A percentile compares a stretch with the other conserved stretches of the same genome.
Conservation (phyloP, 106 monocot genomes). For the Allium cepa region DNA sequence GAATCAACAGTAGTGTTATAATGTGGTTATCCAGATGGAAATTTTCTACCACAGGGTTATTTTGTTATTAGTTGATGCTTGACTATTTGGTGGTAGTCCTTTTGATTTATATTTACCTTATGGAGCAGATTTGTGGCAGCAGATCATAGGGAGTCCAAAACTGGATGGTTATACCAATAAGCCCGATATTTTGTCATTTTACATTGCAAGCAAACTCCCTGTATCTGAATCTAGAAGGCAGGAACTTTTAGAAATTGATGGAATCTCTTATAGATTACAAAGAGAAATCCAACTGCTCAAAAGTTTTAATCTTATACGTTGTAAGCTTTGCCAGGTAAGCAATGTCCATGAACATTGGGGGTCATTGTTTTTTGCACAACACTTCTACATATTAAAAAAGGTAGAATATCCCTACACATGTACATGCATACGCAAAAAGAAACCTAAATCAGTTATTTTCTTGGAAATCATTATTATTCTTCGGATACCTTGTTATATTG, state of each 20-base stretch:
- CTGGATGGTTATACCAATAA: constrained; percentile 66
- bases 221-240: constrained; percentile 79
- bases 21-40: too few relatives aligned
- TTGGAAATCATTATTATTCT: neutral
- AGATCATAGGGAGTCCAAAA: constrained; percentile 60
- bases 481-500: too few relatives aligned
- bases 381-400: too few relatives aligned
- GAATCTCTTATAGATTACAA: constrained; percentile 78
- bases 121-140: constrained; percentile 74
- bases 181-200: constrained; percentile 82
- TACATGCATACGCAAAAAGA: too few relatives aligned
- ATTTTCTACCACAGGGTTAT: too few relatives aligned
- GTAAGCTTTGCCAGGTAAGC: constrained; percentile 72
- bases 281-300: constrained; percentile 86
- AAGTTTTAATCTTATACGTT: constrained; percentile 65
- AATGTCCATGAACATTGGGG: neutral
- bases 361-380: too few relatives aligned
- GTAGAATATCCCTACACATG: too few relatives aligned
- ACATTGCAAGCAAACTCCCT: constrained; percentile 90
- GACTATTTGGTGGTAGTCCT: too few relatives aligned
- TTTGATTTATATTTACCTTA: neutral
- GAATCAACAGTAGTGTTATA: too few relatives aligned
- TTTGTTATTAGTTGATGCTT: too few relatives aligned
- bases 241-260: constrained; percentile 89
- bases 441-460: neutral